Conservation (phyloP, 1,284 basidiomycete species). For the Boletus smithii region DNA sequence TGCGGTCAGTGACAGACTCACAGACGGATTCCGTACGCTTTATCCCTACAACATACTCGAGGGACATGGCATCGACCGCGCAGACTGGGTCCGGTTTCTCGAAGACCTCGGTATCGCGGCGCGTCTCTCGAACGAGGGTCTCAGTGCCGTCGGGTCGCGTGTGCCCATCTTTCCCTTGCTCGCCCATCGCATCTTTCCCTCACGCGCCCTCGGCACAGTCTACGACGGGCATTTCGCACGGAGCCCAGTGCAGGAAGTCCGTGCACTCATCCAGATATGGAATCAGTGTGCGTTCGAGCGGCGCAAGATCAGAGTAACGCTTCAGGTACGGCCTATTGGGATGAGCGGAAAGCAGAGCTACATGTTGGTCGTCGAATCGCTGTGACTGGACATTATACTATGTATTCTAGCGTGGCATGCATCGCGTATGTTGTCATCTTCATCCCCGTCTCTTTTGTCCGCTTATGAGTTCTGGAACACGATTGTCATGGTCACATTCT, state of each 20-base stretch:
- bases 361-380: conserved; percentile 26
- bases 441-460: not conserved
- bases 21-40: conserved; percentile 29
- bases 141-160: conserved; percentile 24
- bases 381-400: conserved; percentile 19
- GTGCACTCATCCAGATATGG: conserved; percentile 30
- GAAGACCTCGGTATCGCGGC: conserved; percentile 30
- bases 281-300: conserved; percentile 34
- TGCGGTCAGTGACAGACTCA: conserved; percentile 18
- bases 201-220: conserved; percentile 12
- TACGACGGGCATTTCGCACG: conserved; percentile 27
- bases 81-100: conserved; percentile 32
- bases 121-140: conserved; percentile 21
- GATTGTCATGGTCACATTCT: not conserved
- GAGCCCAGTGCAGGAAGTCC: conserved; percentile 24
- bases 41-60: conserved; percentile 28
- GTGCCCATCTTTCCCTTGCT: conserved; percentile 16
- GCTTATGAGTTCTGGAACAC: conserved; percentile 2
- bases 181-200: conserved; percentile 17
- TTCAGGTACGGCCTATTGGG: conserved; percentile 11
- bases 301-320: conserved; percentile 28
- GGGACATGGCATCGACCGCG: conserved; percentile 26
- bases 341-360: conserved; percentile 7
- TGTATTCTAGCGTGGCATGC: not conserved
- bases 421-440: conserved; percentile 1